Conservation (phyloP, 2,329 filamentous ascomycete species). For the Endoconidiophora polonica region DNA sequence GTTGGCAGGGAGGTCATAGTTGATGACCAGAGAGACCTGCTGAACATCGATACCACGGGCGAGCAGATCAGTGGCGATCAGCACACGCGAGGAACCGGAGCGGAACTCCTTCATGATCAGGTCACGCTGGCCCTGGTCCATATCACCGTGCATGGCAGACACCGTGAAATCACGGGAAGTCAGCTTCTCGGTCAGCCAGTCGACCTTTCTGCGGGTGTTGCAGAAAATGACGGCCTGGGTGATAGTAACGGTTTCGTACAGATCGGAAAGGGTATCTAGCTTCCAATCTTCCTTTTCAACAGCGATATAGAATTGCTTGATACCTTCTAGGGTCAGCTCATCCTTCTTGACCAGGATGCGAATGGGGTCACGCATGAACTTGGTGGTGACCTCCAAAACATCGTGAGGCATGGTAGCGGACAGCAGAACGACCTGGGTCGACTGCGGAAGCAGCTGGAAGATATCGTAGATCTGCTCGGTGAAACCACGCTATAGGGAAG, state of each 20-base stretch:
- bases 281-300: conserved; percentile 99
- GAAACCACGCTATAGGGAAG: conserved; percentile 62
- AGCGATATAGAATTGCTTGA: conserved; percentile 99
- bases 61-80: conserved; percentile 94
- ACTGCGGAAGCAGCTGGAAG: conserved; percentile 96
- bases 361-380: conserved; percentile 99
- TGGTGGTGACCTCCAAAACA: conserved; percentile 97
- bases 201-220: conserved; percentile 99
- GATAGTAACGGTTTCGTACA: conserved; percentile 99
- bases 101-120: conserved; percentile 99
- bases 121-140: conserved; percentile 96
- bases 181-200: conserved; percentile 99
- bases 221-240: conserved; percentile 99
- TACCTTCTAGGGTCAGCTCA: conserved; percentile 97
- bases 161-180: conserved; percentile 97
- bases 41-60: conserved; percentile 99
- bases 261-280: conserved; percentile 92
- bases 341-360: conserved; percentile 99
- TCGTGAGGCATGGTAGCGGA: conserved; percentile 99
- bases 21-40: conserved; percentile 98
- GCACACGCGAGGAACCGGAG: conserved; percentile 91
- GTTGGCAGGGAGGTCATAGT: conserved; percentile 98
- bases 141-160: conserved; percentile 99
- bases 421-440: conserved; percentile 93
- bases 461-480: conserved; percentile 99